A percentile compares a stretch with the other conserved stretches of the same genome.
Evolutionary conservation across 1,139 yeast genomes (phyloP).

Genomic region (Geotrichum histeridarum): DNA sequence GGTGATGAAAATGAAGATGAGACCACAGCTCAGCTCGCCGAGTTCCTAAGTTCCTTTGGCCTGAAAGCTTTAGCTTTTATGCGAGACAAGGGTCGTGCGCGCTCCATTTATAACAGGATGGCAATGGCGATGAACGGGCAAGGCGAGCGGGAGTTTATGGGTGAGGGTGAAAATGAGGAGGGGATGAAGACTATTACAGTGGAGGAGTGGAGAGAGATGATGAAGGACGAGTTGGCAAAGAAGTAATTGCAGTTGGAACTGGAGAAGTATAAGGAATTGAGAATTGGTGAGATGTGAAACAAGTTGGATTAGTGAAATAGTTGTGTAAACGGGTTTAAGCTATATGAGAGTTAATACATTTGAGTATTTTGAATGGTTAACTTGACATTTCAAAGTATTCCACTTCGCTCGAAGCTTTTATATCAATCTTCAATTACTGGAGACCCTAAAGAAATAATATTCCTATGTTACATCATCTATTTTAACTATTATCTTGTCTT

Average conservation of each 20-base stretch:
- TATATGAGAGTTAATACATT: no score
- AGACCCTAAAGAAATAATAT: no score
- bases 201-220: constrained; percentile 1
- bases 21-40: neutral
- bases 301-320: no score
- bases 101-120: constrained; percentile 1
- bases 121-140: neutral
- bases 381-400: no score
- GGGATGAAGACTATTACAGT: neutral
- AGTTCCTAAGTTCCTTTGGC: constrained; percentile 3
- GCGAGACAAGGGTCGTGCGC: constrained; percentile 1
- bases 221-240: neutral
- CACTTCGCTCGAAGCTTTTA: no score
- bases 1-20: neutral
- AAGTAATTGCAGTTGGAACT: neutral
- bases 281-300: no score
- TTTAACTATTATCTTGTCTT: no score
- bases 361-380: neutral
- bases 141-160: neutral
- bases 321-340: no score
- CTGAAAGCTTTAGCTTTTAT: constrained; percentile 1
- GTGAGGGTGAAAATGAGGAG: neutral
- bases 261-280: neutral
- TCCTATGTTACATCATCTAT: no score
- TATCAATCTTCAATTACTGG: no score